phyloP scores from a whole-genome alignment of 1,139 yeast genomes.

The Suhomyces guaymorum region DNA sequence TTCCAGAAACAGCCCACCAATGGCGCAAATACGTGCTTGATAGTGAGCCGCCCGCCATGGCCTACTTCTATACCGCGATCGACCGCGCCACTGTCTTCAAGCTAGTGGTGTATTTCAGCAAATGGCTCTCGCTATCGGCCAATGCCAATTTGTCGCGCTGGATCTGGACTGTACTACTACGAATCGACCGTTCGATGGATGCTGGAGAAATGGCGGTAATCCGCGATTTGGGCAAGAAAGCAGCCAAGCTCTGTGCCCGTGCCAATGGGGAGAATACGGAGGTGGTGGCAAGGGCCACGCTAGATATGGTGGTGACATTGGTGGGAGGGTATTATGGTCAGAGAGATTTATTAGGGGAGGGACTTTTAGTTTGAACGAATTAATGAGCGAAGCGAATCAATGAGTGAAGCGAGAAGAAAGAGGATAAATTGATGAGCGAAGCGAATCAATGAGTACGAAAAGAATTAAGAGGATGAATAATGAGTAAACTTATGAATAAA shows the following conservation, averaged over 20 bases:
- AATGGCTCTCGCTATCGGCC: constrained; percentile 39
- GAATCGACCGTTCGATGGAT: constrained; percentile 38
- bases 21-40: constrained; percentile 37
- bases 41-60: constrained; percentile 31
- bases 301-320: constrained; percentile 34
- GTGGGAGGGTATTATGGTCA: constrained; percentile 42
- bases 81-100: constrained; percentile 39
- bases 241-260: constrained; percentile 27
- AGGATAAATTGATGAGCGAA: no score
- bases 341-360: constrained; percentile 27
- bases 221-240: constrained; percentile 44
- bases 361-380: background rate
- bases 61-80: constrained; percentile 21
- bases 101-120: constrained; percentile 37
- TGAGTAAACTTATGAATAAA: no score
- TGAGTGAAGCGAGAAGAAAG: no score
- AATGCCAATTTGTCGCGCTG: constrained; percentile 36
- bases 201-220: constrained; percentile 36
- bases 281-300: constrained; percentile 25
- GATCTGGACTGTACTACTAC: constrained; percentile 38
- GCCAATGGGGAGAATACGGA: constrained; percentile 10
- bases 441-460: no score
- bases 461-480: no score
- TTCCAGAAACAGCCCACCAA: constrained; percentile 30
- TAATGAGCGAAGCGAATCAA: no score